Base-by-base conservation (phyloP, 441 rosid genomes). In the Pelargonium australe region DNA sequence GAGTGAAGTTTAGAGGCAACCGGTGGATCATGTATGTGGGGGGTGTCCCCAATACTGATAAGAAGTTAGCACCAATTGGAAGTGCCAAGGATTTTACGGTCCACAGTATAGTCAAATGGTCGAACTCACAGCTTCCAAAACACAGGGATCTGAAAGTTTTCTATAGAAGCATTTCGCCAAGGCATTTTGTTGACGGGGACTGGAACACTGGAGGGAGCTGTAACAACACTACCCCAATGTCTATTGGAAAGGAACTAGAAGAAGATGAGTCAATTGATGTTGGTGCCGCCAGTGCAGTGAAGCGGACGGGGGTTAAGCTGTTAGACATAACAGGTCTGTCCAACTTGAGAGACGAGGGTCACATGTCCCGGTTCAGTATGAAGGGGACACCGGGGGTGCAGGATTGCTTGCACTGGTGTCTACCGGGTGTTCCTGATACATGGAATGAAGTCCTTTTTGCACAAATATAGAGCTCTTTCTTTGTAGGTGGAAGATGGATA, bases 181-280 rank as follows among this genome's bases (percentile, higher is more conserved):
- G 97, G 76, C 98, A 94, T 84, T 94, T 94, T 51, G 85, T 80
- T 11, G 86, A 88, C 0, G 97, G 97, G 31, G 98, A 94, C 63
- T 94, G 98, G 98, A 91, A 94, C 80, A 91, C 93, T 0, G 98
- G 98, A 71, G 98, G 98, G 66, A 91, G 97, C 80, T 94, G 98
- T 67, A 75, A 93, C 80, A 93, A 89, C 51, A 86, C 94, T 8
- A 78, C 76, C 7, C 97, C 98, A 0, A 82, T 86, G 95, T 89
- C 96, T 5, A 67, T 91, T 0, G 98, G 97, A 13, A 94, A 80
- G 83, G 92, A 88, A 77, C 76, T 94, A 51, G 37, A 80, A 75
- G 95, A 81, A 73, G 95, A 94, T 62, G 88, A 84, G 71, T 87
- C 96, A 0, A 85, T 87, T 14, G 97, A 91, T 74, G 60, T 57